phyloP scores from a whole-genome alignment of 352 stramenopile species.

The Phytopythium oedochilum region DNA sequence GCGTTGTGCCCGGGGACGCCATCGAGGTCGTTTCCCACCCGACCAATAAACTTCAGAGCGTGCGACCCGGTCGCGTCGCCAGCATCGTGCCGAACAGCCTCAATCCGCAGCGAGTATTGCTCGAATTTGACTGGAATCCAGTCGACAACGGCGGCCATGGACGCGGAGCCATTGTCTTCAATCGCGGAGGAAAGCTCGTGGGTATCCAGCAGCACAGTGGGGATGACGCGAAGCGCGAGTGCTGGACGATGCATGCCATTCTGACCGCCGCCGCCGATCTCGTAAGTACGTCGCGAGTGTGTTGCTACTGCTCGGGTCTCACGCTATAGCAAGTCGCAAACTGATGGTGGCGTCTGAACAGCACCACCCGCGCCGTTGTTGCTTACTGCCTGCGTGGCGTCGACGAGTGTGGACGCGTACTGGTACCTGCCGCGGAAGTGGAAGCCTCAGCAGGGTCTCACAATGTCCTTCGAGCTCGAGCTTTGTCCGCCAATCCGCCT shows the following conservation, averaged over 20 bases:
- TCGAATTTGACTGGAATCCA: conserved; percentile 42
- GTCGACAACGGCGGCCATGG: neutral
- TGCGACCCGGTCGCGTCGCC: conserved; percentile 29
- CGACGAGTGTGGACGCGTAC: conserved; percentile 40
- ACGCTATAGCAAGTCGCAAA: no score
- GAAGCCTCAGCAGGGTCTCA: conserved; percentile 29
- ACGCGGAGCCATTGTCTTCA: conserved; percentile 31
- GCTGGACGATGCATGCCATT: conserved; percentile 54
- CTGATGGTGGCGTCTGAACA: conserved; percentile 7
- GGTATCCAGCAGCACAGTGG: conserved; percentile 39
- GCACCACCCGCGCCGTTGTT: conserved; percentile 53
- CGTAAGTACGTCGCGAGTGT: conserved; percentile 50
- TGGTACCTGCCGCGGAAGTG: conserved; percentile 52
- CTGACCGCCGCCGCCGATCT: conserved; percentile 31
- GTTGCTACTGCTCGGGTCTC: neutral
- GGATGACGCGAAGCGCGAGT: conserved; percentile 31
- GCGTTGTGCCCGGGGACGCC: conserved; percentile 3
- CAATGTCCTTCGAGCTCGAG: conserved; percentile 51
- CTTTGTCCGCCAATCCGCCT: conserved; percentile 14
- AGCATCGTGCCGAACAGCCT: conserved; percentile 50
- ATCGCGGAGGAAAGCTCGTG: conserved; percentile 47
- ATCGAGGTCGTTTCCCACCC: conserved; percentile 61
- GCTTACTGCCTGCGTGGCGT: conserved; percentile 39
- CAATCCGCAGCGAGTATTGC: conserved; percentile 23
- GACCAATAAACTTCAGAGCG: conserved; percentile 46